Conservation (phyloP, 2,329 filamentous ascomycete species). For the Westerdykella aurantiaca region DNA sequence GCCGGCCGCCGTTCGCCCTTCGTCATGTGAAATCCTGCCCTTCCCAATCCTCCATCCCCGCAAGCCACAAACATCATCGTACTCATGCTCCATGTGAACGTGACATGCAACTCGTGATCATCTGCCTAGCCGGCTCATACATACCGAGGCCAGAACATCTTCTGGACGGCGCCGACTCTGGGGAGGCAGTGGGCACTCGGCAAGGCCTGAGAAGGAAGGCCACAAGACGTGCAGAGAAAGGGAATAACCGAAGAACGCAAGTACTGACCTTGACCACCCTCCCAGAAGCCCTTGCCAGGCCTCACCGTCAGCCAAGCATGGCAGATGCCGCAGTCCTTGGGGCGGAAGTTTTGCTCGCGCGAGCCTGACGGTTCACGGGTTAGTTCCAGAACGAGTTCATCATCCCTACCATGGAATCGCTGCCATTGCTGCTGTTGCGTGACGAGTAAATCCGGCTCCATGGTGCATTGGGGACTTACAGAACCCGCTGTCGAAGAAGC, state of each 20-base stretch:
- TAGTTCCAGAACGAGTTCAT: neutral
- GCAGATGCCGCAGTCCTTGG: conserved; percentile 70
- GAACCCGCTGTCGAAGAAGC: conserved; percentile 11
- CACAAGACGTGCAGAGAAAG: neutral
- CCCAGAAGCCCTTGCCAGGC: conserved; percentile 72
- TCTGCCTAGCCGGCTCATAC: neutral
- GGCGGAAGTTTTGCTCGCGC: conserved; percentile 71
- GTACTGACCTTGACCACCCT: conserved; percentile 63
- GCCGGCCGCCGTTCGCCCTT: neutral
- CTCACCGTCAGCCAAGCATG: conserved; percentile 56
- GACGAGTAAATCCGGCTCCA: neutral
- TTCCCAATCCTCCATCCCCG: neutral
- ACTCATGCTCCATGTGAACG: no score
- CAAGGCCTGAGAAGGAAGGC: neutral
- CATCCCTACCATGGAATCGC: no score
- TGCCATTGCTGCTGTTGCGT: neutral
- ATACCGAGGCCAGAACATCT: neutral
- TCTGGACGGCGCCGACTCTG: neutral
- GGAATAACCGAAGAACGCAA: neutral
- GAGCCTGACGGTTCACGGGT: conserved; percentile 44
- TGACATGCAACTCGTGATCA: neutral
- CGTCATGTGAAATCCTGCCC: neutral
- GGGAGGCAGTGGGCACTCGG: neutral
- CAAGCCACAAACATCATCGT: neutral
- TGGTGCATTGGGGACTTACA: conserved; percentile 9